Evolutionary conservation across 2,329 filamentous ascomycete species (phyloP).

Genomic region (Aphanoascus verrucosus): DNA sequence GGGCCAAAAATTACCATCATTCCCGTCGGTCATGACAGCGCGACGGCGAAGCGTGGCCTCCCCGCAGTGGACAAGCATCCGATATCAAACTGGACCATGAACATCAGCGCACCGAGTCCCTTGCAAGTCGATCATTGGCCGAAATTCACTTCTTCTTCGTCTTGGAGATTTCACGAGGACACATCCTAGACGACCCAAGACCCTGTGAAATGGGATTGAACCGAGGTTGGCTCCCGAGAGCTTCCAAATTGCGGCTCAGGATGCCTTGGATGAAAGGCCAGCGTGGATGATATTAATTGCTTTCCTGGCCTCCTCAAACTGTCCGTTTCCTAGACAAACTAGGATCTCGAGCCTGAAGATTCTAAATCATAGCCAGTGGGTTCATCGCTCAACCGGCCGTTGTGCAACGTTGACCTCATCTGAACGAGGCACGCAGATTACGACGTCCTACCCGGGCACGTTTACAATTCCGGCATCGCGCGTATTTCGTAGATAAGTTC

Average conservation of each 20-base stretch:
- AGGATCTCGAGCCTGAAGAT: too few relatives aligned
- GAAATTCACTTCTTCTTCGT: neutral
- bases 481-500: neutral
- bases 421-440: too few relatives aligned
- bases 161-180: neutral
- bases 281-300: neutral
- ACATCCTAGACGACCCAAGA: neutral
- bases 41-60: neutral
- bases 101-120: neutral
- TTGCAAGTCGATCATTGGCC: neutral
- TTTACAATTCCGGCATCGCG: neutral
- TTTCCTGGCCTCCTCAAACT: too few relatives aligned
- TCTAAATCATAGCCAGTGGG: too few relatives aligned
- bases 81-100: neutral
- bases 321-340: neutral
- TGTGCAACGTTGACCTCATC: neutral
- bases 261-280: neutral
- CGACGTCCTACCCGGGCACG: too few relatives aligned
- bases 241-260: neutral
- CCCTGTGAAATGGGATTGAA: neutral
- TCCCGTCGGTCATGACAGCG: too few relatives aligned
- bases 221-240: constrained; percentile 4
- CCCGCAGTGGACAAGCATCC: neutral
- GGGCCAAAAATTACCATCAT: too few relatives aligned
- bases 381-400: neutral